Evolutionary conservation across 441 rosid species (phyloP).

Genomic region (Bocquillonia castaneifolia): DNA sequence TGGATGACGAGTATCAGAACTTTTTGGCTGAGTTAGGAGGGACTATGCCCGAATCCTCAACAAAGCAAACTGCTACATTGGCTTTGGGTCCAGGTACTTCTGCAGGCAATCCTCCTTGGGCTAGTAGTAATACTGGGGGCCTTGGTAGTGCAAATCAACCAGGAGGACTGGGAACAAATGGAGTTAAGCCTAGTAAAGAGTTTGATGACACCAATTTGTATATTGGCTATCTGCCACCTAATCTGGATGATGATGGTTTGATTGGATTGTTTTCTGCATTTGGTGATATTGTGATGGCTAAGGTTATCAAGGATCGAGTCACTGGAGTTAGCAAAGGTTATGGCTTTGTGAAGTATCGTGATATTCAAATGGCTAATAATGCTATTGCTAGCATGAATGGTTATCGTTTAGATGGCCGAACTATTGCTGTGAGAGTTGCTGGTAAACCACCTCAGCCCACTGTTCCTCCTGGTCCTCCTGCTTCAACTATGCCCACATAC

Average conservation of each 20-base stretch:
- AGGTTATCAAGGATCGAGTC: slow-evolving; percentile 79
- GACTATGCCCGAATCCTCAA: slow-evolving; percentile 80
- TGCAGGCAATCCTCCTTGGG: slow-evolving; percentile 85
- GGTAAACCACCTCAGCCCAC: slow-evolving; percentile 84
- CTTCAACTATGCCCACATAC: slow-evolving; percentile 49
- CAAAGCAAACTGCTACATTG: slow-evolving; percentile 57
- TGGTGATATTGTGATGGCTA: slow-evolving; percentile 94
- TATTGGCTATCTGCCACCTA: slow-evolving; percentile 86
- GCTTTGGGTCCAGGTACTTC: slow-evolving; percentile 65
- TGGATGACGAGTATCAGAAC: slow-evolving; percentile 96
- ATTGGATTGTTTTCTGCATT: slow-evolving; percentile 70
- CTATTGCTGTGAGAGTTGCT: slow-evolving; percentile 92
- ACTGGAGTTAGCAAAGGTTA: slow-evolving; percentile 83
- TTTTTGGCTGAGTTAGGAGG: slow-evolving; percentile 90
- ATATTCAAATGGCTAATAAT: slow-evolving; percentile 76
- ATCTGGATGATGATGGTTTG: slow-evolving; percentile 78
- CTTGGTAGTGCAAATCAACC: slow-evolving; percentile 56
- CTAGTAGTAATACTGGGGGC: slow-evolving; percentile 51
- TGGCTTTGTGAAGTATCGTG: slow-evolving; percentile 89
- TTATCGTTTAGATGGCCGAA: slow-evolving; percentile 64
- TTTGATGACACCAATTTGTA: slow-evolving; percentile 84
- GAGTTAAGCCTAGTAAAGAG: slow-evolving; percentile 59
- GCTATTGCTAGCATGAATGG: slow-evolving; percentile 88
- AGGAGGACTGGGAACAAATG: slow-evolving; percentile 70
- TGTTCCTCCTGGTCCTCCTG: slow-evolving; percentile 69